Conservation (phyloP, 176 grass and related monocot species). For the Bothriochloa decipiens region DNA sequence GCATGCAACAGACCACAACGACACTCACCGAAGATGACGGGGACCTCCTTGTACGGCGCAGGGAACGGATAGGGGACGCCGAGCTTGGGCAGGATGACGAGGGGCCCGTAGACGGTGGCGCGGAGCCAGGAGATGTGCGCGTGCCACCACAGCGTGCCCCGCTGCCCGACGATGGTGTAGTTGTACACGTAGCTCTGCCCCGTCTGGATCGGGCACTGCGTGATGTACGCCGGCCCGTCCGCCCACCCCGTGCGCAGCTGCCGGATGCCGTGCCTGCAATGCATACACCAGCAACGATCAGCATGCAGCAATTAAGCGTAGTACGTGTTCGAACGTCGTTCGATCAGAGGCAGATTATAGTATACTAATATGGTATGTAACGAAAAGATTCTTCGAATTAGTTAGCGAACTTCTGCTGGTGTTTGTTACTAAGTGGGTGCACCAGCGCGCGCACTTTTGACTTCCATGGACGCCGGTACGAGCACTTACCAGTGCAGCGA, state of each 20-base stretch:
- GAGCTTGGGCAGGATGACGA: slow-evolving; percentile 76
- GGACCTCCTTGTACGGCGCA: slow-evolving; percentile 60
- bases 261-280: slow-evolving; percentile 76
- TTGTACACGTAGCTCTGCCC: slow-evolving; percentile 80
- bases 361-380: background rate
- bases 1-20: too few relatives aligned
- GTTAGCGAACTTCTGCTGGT: background rate
- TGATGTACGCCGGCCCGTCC: slow-evolving; percentile 80
- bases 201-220: slow-evolving; percentile 84
- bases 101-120: slow-evolving; percentile 61
- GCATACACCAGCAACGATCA: background rate
- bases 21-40: slow-evolving; percentile 67
- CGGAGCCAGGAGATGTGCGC: slow-evolving; percentile 87
- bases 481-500: slow-evolving; percentile 66
- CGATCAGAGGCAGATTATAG: background rate
- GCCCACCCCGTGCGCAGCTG: slow-evolving; percentile 71
- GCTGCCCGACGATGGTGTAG: slow-evolving; percentile 67
- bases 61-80: slow-evolving; percentile 75
- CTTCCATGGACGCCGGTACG: slow-evolving; percentile 2
- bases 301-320: background rate
- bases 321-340: background rate
- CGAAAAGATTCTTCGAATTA: background rate
- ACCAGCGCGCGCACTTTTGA: slow-evolving; percentile 7
- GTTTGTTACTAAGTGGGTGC: background rate
- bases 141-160: slow-evolving; percentile 90